Evolutionary conservation across 73 alveolate species (phyloP), one percentile per base, ranked within the genome.

Genomic region (Paramecium tetraurelia): DNA sequence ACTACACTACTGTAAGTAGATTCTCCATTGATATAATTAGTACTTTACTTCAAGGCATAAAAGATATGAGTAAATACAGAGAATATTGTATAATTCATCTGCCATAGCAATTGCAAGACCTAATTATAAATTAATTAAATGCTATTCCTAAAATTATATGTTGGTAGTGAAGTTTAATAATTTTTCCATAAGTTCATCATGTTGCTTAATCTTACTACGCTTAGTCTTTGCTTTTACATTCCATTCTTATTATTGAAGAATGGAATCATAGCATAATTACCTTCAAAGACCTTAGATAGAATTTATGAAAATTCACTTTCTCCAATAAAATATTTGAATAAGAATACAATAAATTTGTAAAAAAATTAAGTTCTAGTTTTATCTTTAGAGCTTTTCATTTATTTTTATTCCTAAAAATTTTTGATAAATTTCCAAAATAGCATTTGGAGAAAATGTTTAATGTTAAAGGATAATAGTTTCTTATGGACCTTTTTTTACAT

Each of bases 241-340:
- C 77, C 58, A 87, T 38, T 69, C 48, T 40, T 40, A 68, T 70
- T 87, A 69, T 87, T 80, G 70, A 87, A 87, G 41, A 87, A 87
- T 2, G 93, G 93, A 7, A 43, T 46, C 89, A 87, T 38, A 43
- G 93, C 68, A 43, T 68, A 87, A 43, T 69, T 87, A 4, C 93
- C 93, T 68, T 87, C 89, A 33, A 87, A 43, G 68, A 68, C 3
- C 53, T 36, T 14, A 41, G 21, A 70, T 87, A 87, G 0, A 36
- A 36, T n/a, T 20, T 59, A 69, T 63, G 50, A 18, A 87, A 69
- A 22, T 87, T 68, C 59, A 87, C 35, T 69, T 87, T 87, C 21
- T 87, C 93, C 38, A 68, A 33, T 5, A 87, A 44, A 43, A 75
- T 41, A 5, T 20, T n/a, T 7, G 80, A 38, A 69, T 68, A 87